Percentiles rank a stretch among this genome's conserved stretches.
Conservation (phyloP, 2,329 filamentous ascomycete genomes). For the Tolypocladium tundrense region DNA sequence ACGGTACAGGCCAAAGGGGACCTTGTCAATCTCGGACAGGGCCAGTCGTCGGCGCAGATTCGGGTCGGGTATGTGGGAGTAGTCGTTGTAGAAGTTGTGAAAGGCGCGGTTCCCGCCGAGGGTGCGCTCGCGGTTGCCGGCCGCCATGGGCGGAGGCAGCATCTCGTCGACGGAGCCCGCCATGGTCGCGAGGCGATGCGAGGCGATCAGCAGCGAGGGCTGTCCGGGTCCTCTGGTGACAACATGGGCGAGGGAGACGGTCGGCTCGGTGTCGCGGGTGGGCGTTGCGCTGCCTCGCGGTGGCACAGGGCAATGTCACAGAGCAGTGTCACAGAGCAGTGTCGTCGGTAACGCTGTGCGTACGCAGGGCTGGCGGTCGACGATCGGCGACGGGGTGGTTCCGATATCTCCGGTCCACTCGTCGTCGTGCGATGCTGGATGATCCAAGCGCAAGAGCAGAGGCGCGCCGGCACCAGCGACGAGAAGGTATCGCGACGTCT, state of each 20-base stretch:
- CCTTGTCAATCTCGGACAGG: slow-evolving; percentile 70
- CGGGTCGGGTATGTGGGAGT: slow-evolving; percentile 56
- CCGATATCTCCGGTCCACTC: background rate
- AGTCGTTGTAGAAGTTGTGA: slow-evolving; percentile 66
- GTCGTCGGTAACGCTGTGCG: background rate
- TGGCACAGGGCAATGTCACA: background rate
- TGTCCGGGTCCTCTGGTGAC: slow-evolving; percentile 8
- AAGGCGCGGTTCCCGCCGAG: slow-evolving; percentile 58
- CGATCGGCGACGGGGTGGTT: background rate
- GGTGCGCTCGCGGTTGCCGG: slow-evolving; percentile 28
- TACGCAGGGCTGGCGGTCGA: background rate
- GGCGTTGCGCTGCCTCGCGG: background rate
- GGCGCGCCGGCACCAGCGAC: background rate
- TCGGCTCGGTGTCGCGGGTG: background rate
- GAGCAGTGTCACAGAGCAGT: background rate
- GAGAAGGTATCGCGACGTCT: background rate
- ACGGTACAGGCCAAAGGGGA: slow-evolving; percentile 64
- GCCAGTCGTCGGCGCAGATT: slow-evolving; percentile 66
- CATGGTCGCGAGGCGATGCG: slow-evolving; percentile 12
- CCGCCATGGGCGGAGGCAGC: slow-evolving; percentile 29
- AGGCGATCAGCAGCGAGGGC: slow-evolving; percentile 4
- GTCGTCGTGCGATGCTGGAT: background rate
- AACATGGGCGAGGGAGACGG: slow-evolving; percentile 12
- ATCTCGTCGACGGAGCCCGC: slow-evolving; percentile 23
- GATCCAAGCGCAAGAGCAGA: background rate